A percentile compares a stretch with the other conserved stretches of the same genome.
phyloP scores from a whole-genome alignment of 1,139 yeast species.

The Tardiomyces blankii region DNA sequence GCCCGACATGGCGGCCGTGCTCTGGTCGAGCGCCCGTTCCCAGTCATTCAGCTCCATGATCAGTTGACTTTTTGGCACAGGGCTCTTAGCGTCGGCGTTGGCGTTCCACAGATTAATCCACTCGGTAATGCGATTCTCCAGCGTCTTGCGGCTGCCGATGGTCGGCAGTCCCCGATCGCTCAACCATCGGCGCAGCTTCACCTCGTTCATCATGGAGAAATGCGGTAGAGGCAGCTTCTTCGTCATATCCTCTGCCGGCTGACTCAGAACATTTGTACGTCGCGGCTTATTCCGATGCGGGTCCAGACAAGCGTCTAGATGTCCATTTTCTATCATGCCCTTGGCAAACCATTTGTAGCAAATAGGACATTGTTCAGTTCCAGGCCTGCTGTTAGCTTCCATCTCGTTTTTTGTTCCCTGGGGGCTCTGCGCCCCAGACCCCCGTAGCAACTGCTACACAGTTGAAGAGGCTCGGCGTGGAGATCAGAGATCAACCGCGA shows the following conservation, averaged over 20 bases:
- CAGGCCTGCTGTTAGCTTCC: conserved; percentile 1
- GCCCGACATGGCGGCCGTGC: conserved; percentile 4
- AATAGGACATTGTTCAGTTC: conserved; percentile 45
- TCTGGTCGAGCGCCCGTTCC: conserved; percentile 37
- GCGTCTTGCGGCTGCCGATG: conserved; percentile 48
- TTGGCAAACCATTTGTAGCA: conserved; percentile 50
- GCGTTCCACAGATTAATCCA: conserved; percentile 76
- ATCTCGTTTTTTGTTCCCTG: too few relatives aligned
- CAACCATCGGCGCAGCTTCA: conserved; percentile 53
- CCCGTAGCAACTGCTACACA: too few relatives aligned
- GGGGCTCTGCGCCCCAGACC: too few relatives aligned
- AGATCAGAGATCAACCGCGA: too few relatives aligned
- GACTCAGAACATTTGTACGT: not conserved
- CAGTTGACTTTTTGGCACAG: conserved; percentile 45
- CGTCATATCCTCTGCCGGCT: conserved; percentile 1
- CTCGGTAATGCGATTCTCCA: conserved; percentile 67
- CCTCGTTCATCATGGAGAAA: conserved; percentile 32
- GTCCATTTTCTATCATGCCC: conserved; percentile 47
- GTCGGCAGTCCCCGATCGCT: conserved; percentile 44
- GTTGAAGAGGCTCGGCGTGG: too few relatives aligned
- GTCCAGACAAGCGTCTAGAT: conserved; percentile 56
- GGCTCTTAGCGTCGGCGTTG: conserved; percentile 65
- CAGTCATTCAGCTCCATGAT: conserved; percentile 50
- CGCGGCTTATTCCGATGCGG: conserved; percentile 7
- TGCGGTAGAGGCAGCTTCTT: conserved; percentile 8